Conservation (phyloP, 495 filamentous ascomycete species). For the Lasiosphaeris hirsuta region DNA sequence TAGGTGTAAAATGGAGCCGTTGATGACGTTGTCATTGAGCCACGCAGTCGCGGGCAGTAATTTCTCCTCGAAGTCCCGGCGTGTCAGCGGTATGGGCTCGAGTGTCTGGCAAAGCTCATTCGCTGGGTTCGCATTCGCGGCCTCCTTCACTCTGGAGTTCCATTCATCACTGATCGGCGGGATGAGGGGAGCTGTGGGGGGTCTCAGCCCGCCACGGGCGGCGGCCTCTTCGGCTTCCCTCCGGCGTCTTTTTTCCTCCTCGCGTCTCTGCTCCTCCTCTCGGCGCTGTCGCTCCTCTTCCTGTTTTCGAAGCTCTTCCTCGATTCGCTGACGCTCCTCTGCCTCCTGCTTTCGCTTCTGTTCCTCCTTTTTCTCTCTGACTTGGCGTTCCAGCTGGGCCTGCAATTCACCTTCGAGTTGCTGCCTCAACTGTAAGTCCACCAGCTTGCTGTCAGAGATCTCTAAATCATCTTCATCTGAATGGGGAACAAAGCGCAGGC, state of each 20-base stretch:
- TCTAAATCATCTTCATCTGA: conserved; percentile 11
- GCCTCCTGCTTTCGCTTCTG: conserved; percentile 12
- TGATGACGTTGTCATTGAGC: conserved; percentile 85
- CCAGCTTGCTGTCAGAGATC: background rate
- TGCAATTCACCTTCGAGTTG: too few relatives aligned
- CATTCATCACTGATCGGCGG: conserved; percentile 28
- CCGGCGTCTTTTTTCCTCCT: conserved; percentile 5
- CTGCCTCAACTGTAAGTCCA: too few relatives aligned
- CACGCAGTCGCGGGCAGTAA: conserved; percentile 55
- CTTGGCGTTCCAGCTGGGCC: too few relatives aligned
- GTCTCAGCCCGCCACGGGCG: conserved; percentile 8
- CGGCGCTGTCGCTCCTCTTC: conserved; percentile 17
- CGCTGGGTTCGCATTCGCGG: conserved; percentile 11
- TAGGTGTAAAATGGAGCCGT: conserved; percentile 59
- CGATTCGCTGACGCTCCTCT: conserved; percentile 5
- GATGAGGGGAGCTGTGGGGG: conserved; percentile 25
- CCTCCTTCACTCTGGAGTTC: conserved; percentile 22
- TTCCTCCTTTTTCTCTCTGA: conserved; percentile 19
- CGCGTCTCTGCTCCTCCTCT: conserved; percentile 10
- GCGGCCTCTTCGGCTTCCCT: conserved; percentile 19
- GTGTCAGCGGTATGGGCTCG: conserved; percentile 54
- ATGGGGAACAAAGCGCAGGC: too few relatives aligned
- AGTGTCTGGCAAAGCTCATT: conserved; percentile 40
- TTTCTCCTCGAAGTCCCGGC: conserved; percentile 57
- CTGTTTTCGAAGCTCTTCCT: conserved; percentile 7